Evolutionary conservation across 345 rosid species (phyloP), one percentile per base, ranked within the genome.

Genomic region (Diplotaxis tenuifolia): DNA sequence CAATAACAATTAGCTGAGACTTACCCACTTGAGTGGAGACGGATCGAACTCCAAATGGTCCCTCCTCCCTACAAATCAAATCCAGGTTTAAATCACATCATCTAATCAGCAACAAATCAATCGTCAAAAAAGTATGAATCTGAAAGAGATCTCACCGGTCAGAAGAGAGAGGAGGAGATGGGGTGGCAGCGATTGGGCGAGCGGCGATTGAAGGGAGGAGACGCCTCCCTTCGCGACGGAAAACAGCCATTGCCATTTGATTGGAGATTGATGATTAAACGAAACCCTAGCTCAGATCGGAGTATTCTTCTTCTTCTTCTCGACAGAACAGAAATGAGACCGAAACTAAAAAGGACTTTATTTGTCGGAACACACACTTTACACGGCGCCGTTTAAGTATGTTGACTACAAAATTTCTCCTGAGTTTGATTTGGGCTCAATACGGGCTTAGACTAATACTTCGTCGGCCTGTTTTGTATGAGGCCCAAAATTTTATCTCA

Each of bases 1-100:
- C 1, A 68, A 50, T 47, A 19, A 12, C 21, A 36, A 38, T 0
- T 20, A 59, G 25, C 19, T 9, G 8, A 14, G 21, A 54, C 94
- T 84, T 83, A 92, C 99, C 94, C 47, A 86, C 73, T 88, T 95
- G 99, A 67, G 97, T 95, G 0, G 99, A 95, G 86, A 92, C 79
- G 62, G 75, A 81, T 1, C 99, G 89, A 31, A 82, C 77, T 54
- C 98, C 99, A 58, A 83, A 70, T 73, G 84, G 90, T 50, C 75
- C 84, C 16, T 95, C 90, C 68, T 87, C 96, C 87, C 98, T 95
- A 88, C 67, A 74, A 83, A 58, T 1, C 22, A 60, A 55, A 65
- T 22, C 20, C 67, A 42, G 34, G 69, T 54, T 68, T 49, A 36
- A 68, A 16, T 11, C 12, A 31, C 9, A 52, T 28, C 14, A 67